These are phyloP conservation scores for Leishmania tarentolae DNA, from an alignment of 208 protist species.

Conservation along the genomic window DNA sequence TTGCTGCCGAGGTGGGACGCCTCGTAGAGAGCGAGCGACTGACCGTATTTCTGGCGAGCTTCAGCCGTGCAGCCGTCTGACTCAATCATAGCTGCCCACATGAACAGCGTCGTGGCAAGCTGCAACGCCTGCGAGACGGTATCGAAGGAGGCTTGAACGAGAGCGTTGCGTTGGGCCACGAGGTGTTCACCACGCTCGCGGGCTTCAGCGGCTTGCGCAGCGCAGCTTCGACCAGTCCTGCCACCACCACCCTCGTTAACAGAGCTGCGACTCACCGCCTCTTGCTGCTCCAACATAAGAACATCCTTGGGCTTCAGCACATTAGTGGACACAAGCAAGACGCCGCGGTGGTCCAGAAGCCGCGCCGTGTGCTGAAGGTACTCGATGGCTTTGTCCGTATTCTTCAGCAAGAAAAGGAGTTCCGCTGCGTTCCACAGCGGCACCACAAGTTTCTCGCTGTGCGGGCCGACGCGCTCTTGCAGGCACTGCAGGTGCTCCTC, in stretches of 20 bases:
- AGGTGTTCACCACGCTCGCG: constrained; percentile 7
- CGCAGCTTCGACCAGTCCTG: neutral
- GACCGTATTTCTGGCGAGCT: constrained; percentile 45
- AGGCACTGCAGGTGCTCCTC: constrained; percentile 19
- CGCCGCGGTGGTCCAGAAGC: constrained; percentile 54
- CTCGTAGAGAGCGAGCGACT: constrained; percentile 58
- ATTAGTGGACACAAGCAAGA: constrained; percentile 43
- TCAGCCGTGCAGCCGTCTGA: constrained; percentile 30
- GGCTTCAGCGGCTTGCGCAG: neutral
- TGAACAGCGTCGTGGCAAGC: constrained; percentile 26
- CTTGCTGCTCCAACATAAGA: constrained; percentile 30
- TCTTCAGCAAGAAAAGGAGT: constrained; percentile 46
- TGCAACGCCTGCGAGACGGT: constrained; percentile 11
- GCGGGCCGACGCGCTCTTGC: constrained; percentile 33
- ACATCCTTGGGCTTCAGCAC: constrained; percentile 51
- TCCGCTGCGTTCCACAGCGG: constrained; percentile 59
- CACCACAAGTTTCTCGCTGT: constrained; percentile 34
- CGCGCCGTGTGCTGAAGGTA: constrained; percentile 44
- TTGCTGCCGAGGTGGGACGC: constrained; percentile 27
- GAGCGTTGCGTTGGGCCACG: constrained; percentile 23
- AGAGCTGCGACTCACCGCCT: constrained; percentile 9
- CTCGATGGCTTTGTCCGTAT: constrained; percentile 32
- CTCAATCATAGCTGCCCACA: constrained; percentile 45
- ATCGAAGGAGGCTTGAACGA: constrained; percentile 30
- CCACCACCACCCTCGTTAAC: neutral